Conservation (phyloP, 441 rosid genomes). For the Gossypium schwendimanii region DNA sequence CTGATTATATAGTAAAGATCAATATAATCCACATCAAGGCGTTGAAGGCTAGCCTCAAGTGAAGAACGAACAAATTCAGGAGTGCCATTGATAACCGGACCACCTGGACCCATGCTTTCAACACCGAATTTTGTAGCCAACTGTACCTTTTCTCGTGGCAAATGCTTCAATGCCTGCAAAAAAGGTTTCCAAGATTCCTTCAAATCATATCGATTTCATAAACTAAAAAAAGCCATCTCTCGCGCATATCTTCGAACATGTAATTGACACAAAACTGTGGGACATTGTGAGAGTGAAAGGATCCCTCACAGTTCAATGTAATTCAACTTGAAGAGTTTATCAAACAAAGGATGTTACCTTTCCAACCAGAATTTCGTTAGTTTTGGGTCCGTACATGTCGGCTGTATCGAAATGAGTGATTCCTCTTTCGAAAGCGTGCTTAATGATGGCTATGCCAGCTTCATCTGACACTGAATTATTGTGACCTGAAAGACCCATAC, state of each 20-base stretch:
- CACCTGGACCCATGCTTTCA: conserved; percentile 18
- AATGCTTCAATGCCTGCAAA: conserved; percentile 51
- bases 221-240: not conserved
- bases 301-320: no score
- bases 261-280: not conserved
- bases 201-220: not conserved
- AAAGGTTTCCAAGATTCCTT: not conserved
- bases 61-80: conserved; percentile 39
- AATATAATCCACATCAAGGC: conserved; percentile 33
- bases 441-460: conserved; percentile 34
- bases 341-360: conserved; percentile 23
- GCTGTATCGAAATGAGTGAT: conserved; percentile 56
- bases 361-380: conserved; percentile 48
- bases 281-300: no score
- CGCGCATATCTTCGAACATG: not conserved
- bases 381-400: conserved; percentile 36
- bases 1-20: conserved; percentile 35
- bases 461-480: conserved; percentile 38
- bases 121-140: conserved; percentile 2
- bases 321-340: no score
- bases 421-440: conserved; percentile 34
- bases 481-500: conserved; percentile 44
- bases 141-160: conserved; percentile 33
- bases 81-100: conserved; percentile 20
- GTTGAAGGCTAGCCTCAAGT: conserved; percentile 44